Base-by-base conservation (phyloP, 345 rosid genomes). In the Gossypium sturtianum region DNA sequence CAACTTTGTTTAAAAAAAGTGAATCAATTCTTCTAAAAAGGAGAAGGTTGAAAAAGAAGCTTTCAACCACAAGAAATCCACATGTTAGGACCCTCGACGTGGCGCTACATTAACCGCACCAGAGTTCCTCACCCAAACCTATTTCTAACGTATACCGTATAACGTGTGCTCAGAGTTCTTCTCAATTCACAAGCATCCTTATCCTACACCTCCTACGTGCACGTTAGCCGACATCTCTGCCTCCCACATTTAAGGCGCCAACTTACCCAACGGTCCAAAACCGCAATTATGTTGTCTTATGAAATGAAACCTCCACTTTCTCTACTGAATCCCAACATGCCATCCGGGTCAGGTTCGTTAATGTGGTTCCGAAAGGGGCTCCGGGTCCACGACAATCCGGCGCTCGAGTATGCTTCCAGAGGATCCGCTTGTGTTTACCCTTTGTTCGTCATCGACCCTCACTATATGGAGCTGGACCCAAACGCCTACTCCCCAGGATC, bases 281-380 rank as follows among this genome's bases (percentile, higher is more conserved):
- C 25, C 13, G 8, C 56, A 43, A 12, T 6, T 25, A 12, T 59
- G 1, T 12, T 13, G 11, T 49, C 11, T 51, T 58, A 17, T 17
- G 72, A 51, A 69, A 17, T 52, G 72, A 51, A 69, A 47, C 15
- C 7, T 45, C n/a, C 23, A 17, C 23, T 61, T n/a, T 48, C 60
- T 19, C 48, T 62, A 38, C 41, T 20, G 34, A 82, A 73, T 13
- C 80, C 85, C 52, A 7, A 48, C 16, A 83, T 89, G 93, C 62
- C 89, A 12, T 38, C 87, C 48, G 74, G 80, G 54, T 90, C 91
- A 57, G 68, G 74, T 74, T 87, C 97, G n/a, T 83, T 94, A 53
- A 77, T 94, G 84, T 94, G 98, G 98, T 94, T 94, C 76, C 84
- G 97, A 3, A 94, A 94, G 82, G 98, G 95, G 11, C 93, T 94